phyloP scores from a whole-genome alignment of 2,329 filamentous ascomycete genomes.

The Aspergillus nomiae region DNA sequence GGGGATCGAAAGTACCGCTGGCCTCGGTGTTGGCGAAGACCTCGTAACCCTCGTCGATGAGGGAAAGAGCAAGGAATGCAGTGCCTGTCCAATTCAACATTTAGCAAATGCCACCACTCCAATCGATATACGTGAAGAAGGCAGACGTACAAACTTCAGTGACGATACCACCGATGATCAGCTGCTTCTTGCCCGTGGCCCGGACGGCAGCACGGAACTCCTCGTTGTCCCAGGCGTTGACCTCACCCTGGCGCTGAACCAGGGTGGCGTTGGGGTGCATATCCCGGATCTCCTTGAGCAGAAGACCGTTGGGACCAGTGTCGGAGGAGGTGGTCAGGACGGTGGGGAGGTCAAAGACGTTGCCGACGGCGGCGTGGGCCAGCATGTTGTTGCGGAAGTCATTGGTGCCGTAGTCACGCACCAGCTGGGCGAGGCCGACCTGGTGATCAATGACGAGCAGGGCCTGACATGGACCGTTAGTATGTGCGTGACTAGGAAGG shows the following conservation, averaged over 20 bases:
- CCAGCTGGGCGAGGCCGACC: slow-evolving; percentile 43
- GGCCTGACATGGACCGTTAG: slow-evolving; percentile 12
- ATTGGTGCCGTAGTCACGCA: slow-evolving; percentile 67
- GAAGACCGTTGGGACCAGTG: slow-evolving; percentile 68
- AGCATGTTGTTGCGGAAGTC: slow-evolving; percentile 69
- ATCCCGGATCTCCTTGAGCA: slow-evolving; percentile 68
- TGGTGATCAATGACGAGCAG: slow-evolving; percentile 38
- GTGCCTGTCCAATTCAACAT: slow-evolving; percentile 49
- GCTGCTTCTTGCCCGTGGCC: slow-evolving; percentile 66
- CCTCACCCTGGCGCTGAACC: slow-evolving; percentile 69
- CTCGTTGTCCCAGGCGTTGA: slow-evolving; percentile 75
- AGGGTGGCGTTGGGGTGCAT: slow-evolving; percentile 69
- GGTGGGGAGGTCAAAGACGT: slow-evolving; percentile 68
- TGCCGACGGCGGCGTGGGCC: slow-evolving; percentile 67
- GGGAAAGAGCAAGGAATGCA: slow-evolving; percentile 71
- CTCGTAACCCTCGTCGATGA: slow-evolving; percentile 69
- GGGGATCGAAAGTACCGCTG: slow-evolving; percentile 62
- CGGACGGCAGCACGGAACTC: slow-evolving; percentile 67
- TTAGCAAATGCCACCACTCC: neutral
- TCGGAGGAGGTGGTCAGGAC: slow-evolving; percentile 72
- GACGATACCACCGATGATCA: slow-evolving; percentile 71
- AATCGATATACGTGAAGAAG: neutral
- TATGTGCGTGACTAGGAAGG: neutral
- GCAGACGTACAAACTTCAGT: slow-evolving; percentile 67
- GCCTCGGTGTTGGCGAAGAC: slow-evolving; percentile 75